These are phyloP conservation scores for Pascua sp. DNA, from an alignment of 1,284 basidiomycete species.

Conservation along the genomic window DNA sequence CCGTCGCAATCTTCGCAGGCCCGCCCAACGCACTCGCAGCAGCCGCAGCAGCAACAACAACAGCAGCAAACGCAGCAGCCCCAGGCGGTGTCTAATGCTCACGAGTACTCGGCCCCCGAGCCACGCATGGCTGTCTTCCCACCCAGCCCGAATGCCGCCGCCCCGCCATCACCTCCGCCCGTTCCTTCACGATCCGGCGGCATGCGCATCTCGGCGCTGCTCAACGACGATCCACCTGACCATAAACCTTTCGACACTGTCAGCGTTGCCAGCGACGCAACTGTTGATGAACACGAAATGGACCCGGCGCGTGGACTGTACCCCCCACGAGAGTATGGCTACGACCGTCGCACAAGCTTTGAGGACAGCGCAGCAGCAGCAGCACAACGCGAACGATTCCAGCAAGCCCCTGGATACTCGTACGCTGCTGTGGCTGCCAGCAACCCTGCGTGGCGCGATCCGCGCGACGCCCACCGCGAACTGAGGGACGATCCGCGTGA, in stretches of 20 bases:
- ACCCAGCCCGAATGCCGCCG: constrained; percentile 15
- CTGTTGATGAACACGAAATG: constrained; percentile 38
- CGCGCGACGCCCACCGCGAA: background rate
- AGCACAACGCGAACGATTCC: constrained; percentile 4
- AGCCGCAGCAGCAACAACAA: no score
- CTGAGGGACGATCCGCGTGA: background rate
- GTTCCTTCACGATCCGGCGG: constrained; percentile 32
- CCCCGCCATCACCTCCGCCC: background rate
- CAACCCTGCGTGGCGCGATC: constrained; percentile 1
- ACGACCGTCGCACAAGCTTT: constrained; percentile 8
- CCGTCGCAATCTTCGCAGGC: background rate
- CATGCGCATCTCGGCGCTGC: constrained; percentile 41
- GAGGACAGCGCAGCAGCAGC: constrained; percentile 7
- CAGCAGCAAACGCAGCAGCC: background rate
- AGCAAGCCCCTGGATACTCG: constrained; percentile 4
- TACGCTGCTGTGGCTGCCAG: constrained; percentile 12
- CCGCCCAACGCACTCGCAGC: no score
- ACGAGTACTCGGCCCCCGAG: constrained; percentile 11
- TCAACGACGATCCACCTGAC: constrained; percentile 39
- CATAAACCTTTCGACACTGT: constrained; percentile 21
- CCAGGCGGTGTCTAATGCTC: background rate
- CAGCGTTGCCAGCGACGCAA: constrained; percentile 41
- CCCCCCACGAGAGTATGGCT: constrained; percentile 1
- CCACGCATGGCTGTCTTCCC: constrained; percentile 43
- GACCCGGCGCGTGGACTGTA: constrained; percentile 8